Conservation (phyloP, 1,284 basidiomycete genomes). For the Sutorius eximius region DNA sequence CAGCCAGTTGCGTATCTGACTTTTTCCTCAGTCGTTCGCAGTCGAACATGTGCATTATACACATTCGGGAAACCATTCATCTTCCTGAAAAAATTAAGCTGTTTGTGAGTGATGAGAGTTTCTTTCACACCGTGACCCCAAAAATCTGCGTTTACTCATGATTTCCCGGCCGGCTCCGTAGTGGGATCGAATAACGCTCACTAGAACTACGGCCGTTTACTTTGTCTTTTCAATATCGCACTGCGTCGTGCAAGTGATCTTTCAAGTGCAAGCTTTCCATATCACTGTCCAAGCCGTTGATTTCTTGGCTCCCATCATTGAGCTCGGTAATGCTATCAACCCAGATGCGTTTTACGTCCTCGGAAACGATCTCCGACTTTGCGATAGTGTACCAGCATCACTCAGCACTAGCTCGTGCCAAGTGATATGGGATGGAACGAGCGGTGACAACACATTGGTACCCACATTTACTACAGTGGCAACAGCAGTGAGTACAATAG, state of each 20-base stretch:
- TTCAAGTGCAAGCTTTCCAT: constrained; percentile 67
- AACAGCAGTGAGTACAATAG: not conserved
- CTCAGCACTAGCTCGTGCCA: constrained; percentile 50
- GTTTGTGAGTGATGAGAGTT: constrained; percentile 44
- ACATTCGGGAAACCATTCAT: constrained; percentile 42
- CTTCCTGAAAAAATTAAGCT: constrained; percentile 49
- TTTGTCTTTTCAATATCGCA: constrained; percentile 66
- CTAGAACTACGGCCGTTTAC: constrained; percentile 63
- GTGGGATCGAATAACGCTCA: constrained; percentile 72
- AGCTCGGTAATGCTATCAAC: constrained; percentile 48
- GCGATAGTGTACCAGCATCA: constrained; percentile 53
- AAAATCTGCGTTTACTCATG: not conserved
- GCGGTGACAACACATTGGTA: constrained; percentile 12
- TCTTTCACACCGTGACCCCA: not conserved
- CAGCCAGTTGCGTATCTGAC: too few relatives aligned
- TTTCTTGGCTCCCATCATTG: constrained; percentile 52
- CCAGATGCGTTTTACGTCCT: constrained; percentile 54
- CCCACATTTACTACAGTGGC: not conserved
- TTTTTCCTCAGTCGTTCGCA: not conserved
- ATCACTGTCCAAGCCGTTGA: constrained; percentile 59
- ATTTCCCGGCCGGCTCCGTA: constrained; percentile 29
- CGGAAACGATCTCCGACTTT: constrained; percentile 51
- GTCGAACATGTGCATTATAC: constrained; percentile 46
- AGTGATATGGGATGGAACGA: constrained; percentile 51
- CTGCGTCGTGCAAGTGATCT: constrained; percentile 63